Percentiles rank a stretch among this genome's conserved stretches.
Evolutionary conservation across 2,329 filamentous ascomycete species (phyloP).

Genomic region (Bipolaris sorokiniana): DNA sequence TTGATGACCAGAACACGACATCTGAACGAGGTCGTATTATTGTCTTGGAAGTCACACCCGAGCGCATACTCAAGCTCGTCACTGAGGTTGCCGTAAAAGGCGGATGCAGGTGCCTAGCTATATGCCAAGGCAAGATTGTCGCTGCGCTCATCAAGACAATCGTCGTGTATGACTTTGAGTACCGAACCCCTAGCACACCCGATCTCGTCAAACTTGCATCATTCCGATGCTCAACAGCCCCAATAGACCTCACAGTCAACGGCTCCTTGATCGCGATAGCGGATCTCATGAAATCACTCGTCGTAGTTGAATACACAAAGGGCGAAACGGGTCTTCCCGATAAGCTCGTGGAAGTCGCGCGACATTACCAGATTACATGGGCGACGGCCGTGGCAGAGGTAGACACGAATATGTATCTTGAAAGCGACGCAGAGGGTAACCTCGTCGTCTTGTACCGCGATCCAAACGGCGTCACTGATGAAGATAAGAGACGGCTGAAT

Average conservation of each 20-base stretch:
- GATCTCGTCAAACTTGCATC: slow-evolving; percentile 72
- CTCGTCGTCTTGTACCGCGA: slow-evolving; percentile 81
- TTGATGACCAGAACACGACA: slow-evolving; percentile 64
- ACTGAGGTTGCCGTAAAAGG: slow-evolving; percentile 74
- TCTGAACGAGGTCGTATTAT: slow-evolving; percentile 75
- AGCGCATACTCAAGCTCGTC: slow-evolving; percentile 75
- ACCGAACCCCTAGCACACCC: slow-evolving; percentile 60
- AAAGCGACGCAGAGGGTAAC: slow-evolving; percentile 88
- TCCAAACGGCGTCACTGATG: slow-evolving; percentile 70
- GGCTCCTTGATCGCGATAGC: slow-evolving; percentile 80
- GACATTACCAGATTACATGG: slow-evolving; percentile 85
- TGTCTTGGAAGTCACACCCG: slow-evolving; percentile 79
- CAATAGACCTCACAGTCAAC: slow-evolving; percentile 77
- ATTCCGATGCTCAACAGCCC: slow-evolving; percentile 82
- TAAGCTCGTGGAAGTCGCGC: slow-evolving; percentile 73
- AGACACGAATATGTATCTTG: slow-evolving; percentile 75
- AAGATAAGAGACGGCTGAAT: slow-evolving; percentile 74
- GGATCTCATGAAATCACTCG: slow-evolving; percentile 92
- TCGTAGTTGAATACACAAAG: slow-evolving; percentile 73
- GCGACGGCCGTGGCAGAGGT: slow-evolving; percentile 77
- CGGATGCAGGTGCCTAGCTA: slow-evolving; percentile 77
- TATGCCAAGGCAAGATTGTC: slow-evolving; percentile 76
- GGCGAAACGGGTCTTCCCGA: slow-evolving; percentile 64
- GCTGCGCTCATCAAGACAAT: slow-evolving; percentile 87
- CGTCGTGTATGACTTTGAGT: slow-evolving; percentile 64